Evolutionary conservation across 225 moss, liverwort and hornwort genomes (phyloP).

Genomic region (Pseudisothecium myosuroides): DNA sequence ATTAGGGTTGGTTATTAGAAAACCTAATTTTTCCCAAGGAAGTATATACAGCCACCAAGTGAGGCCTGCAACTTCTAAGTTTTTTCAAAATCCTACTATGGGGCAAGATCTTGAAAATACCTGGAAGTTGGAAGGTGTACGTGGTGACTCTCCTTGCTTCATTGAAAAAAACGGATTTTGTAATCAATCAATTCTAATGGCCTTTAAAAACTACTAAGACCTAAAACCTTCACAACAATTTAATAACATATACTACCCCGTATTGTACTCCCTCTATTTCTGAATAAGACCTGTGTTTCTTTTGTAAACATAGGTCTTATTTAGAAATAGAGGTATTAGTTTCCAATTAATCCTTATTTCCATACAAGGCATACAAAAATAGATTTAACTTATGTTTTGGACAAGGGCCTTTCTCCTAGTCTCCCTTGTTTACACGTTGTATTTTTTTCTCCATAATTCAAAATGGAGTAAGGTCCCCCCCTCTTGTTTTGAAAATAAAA

Average conservation of each 20-base stretch:
- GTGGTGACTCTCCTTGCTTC: fast-evolving
- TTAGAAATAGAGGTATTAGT: too few relatives aligned
- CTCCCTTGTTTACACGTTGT: too few relatives aligned
- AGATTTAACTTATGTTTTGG: fast-evolving
- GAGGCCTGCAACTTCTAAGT: fast-evolving
- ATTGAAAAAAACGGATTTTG: fast-evolving
- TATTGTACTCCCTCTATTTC: too few relatives aligned
- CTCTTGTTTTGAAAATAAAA: background rate
- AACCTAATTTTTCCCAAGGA: fast-evolving
- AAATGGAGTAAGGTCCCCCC: too few relatives aligned
- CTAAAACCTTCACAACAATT: too few relatives aligned
- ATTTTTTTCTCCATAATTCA: too few relatives aligned
- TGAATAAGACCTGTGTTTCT: too few relatives aligned
- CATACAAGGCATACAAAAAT: background rate
- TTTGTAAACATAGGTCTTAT: too few relatives aligned
- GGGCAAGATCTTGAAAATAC: fast-evolving
- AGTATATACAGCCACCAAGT: fast-evolving
- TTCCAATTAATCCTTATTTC: background rate
- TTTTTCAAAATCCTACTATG: fast-evolving
- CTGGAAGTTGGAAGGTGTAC: fast-evolving
- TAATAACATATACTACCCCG: too few relatives aligned
- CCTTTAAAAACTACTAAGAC: fast-evolving
- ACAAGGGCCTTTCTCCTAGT: fast-evolving
- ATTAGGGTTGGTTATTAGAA: too few relatives aligned
- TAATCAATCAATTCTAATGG: fast-evolving